phyloP scores from a whole-genome alignment of 371 early-diverging fungal species.

The Aphelidium insulamus region DNA sequence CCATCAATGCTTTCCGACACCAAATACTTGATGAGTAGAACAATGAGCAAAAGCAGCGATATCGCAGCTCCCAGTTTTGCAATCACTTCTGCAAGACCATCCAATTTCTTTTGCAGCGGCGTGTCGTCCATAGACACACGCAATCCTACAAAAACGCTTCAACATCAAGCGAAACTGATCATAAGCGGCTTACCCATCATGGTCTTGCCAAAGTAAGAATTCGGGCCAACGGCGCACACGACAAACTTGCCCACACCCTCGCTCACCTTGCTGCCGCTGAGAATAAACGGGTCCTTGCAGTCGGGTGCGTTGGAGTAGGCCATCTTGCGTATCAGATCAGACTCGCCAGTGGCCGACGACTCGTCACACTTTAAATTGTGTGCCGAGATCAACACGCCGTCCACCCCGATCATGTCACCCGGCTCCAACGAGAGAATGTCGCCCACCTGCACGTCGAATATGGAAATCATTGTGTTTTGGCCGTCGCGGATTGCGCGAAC shows the following conservation, averaged over 20 bases:
- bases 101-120: conserved; percentile 42
- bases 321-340: conserved; percentile 60
- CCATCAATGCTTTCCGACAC: conserved; percentile 9
- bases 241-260: conserved; percentile 51
- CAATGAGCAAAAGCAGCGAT: conserved; percentile 37
- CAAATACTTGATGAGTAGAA: conserved; percentile 34
- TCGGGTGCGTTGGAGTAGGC: conserved; percentile 7
- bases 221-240: conserved; percentile 38
- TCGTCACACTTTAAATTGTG: conserved; percentile 74
- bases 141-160: background rate
- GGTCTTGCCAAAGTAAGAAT: conserved; percentile 49
- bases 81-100: conserved; percentile 38
- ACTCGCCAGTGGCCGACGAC: conserved; percentile 77
- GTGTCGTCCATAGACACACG: conserved; percentile 18
- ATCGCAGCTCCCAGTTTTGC: conserved; percentile 41
- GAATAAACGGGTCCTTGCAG: conserved; percentile 34
- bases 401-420: conserved; percentile 81
- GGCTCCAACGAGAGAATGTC: conserved; percentile 76
- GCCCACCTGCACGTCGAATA: conserved; percentile 54
- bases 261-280: conserved; percentile 44
- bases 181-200: conserved; percentile 40
- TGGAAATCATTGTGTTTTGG: background rate
- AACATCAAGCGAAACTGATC: background rate
- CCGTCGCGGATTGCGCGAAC: conserved; percentile 24
- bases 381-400: conserved; percentile 55